Conservation (phyloP, 768 basidiomycete genomes). For the Lentinula guzmanii region DNA sequence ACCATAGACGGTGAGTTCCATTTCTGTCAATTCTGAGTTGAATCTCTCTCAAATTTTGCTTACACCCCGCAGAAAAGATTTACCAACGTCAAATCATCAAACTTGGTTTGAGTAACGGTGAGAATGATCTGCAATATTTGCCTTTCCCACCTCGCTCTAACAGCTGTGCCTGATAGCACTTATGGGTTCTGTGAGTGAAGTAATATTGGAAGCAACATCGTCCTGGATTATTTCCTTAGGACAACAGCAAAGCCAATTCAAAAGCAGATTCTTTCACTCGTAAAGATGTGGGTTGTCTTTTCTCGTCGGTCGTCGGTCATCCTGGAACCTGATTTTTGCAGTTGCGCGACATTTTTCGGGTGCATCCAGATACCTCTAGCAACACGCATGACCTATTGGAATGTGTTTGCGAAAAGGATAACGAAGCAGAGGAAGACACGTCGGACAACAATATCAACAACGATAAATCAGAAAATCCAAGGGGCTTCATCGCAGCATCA, state of each 20-base stretch:
- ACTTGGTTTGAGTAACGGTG: conserved; percentile 82
- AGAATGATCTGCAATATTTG: conserved; percentile 24
- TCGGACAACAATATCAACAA: conserved; percentile 11
- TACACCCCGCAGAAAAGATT: conserved; percentile 62
- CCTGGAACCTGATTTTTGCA: conserved; percentile 23
- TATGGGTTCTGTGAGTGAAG: conserved; percentile 56
- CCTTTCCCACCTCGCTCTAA: background rate
- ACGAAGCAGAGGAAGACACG: conserved; percentile 14
- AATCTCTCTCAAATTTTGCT: background rate
- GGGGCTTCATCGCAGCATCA: conserved; percentile 62
- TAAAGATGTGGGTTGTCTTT: conserved; percentile 59
- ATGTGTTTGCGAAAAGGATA: conserved; percentile 55
- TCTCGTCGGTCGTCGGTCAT: background rate
- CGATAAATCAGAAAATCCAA: conserved; percentile 22
- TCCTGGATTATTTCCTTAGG: conserved; percentile 8
- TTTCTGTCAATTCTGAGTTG: background rate
- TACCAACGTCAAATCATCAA: conserved; percentile 94
- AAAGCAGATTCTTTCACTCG: conserved; percentile 83
- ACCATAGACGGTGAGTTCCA: conserved; percentile 73
- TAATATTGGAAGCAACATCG: background rate
- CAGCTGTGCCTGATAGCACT: conserved; percentile 37
- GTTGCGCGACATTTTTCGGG: conserved; percentile 90
- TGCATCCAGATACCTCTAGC: conserved; percentile 72
- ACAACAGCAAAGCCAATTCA: conserved; percentile 38
- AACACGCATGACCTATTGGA: conserved; percentile 91